A percentile compares a stretch with the other conserved stretches of the same genome.
These are phyloP conservation scores for Tetracladium marchalianum DNA, from an alignment of 495 filamentous ascomycete species.

Conservation along the genomic window DNA sequence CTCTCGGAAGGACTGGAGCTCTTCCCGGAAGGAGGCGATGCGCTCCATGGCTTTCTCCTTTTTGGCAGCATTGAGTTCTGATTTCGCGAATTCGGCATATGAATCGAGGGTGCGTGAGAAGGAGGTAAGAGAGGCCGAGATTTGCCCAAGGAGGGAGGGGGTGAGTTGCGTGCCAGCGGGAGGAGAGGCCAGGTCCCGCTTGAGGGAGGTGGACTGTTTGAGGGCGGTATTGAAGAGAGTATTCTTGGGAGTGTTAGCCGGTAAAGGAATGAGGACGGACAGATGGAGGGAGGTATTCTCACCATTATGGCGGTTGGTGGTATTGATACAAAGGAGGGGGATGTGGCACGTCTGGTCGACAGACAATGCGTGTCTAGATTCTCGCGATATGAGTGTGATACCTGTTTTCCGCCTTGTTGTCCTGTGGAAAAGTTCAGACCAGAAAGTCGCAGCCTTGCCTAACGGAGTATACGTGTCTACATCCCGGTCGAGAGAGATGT, in stretches of 20 bases:
- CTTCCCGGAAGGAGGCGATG: constrained; percentile 73
- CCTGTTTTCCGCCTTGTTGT: neutral
- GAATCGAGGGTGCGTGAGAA: constrained; percentile 89
- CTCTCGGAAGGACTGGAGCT: constrained; percentile 67
- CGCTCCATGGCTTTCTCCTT: constrained; percentile 84
- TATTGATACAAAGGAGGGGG: no score
- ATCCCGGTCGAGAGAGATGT: no score
- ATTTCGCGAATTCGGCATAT: constrained; percentile 75
- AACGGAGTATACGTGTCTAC: neutral
- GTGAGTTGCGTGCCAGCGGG: constrained; percentile 45
- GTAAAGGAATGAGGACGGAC: neutral
- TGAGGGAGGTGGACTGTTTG: constrained; percentile 82
- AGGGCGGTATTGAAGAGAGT: constrained; percentile 92
- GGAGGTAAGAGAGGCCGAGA: constrained; percentile 78
- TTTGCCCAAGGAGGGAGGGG: constrained; percentile 56
- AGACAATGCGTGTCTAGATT: neutral
- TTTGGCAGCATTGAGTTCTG: constrained; percentile 77
- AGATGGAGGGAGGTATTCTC: neutral
- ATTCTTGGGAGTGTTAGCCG: constrained; percentile 42
- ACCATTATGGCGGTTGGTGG: neutral
- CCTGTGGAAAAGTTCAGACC: neutral
- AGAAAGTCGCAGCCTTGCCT: neutral
- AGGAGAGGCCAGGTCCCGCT: constrained; percentile 59
- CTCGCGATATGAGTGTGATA: neutral
- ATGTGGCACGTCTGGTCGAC: neutral